Conservation (phyloP, 768 basidiomycete genomes). For the Kondoa malvinella region DNA sequence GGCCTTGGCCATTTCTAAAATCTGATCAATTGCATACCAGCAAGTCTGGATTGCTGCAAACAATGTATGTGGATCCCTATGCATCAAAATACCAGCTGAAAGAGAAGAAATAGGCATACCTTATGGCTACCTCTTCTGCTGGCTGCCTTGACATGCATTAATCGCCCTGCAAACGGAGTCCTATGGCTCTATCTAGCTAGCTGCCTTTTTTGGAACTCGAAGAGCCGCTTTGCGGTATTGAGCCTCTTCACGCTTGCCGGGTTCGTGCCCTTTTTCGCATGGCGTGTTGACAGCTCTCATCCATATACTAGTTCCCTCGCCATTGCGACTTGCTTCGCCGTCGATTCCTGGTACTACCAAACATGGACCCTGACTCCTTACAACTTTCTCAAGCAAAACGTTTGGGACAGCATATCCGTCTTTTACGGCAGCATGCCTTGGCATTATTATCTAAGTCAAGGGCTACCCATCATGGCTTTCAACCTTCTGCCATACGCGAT, state of each 20-base stretch:
- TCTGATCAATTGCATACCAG: not conserved
- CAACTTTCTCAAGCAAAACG: constrained; percentile 67
- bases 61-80: not conserved
- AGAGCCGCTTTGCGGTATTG: not conserved
- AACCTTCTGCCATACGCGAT: constrained; percentile 55
- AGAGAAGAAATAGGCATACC: not conserved
- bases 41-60: not conserved
- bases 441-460: constrained; percentile 82
- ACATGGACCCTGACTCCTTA: constrained; percentile 51
- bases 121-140: constrained; percentile 38
- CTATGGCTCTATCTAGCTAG: constrained; percentile 61
- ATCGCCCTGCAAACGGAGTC: constrained; percentile 75
- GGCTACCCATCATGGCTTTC: constrained; percentile 60
- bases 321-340: constrained; percentile 26
- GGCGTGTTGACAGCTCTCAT: not conserved
- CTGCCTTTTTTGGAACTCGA: not conserved
- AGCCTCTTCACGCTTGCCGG: not conserved
- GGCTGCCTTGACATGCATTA: constrained; percentile 58
- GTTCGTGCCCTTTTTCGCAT: not conserved
- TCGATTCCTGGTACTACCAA: constrained; percentile 61
- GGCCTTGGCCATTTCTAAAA: constrained; percentile 35
- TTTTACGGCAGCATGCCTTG: constrained; percentile 76
- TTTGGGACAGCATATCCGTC: constrained; percentile 59
- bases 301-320: constrained; percentile 36
- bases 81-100: not conserved